Evolutionary conservation across 768 basidiomycete genomes (phyloP).

Genomic region (Auriscalpium orientale): DNA sequence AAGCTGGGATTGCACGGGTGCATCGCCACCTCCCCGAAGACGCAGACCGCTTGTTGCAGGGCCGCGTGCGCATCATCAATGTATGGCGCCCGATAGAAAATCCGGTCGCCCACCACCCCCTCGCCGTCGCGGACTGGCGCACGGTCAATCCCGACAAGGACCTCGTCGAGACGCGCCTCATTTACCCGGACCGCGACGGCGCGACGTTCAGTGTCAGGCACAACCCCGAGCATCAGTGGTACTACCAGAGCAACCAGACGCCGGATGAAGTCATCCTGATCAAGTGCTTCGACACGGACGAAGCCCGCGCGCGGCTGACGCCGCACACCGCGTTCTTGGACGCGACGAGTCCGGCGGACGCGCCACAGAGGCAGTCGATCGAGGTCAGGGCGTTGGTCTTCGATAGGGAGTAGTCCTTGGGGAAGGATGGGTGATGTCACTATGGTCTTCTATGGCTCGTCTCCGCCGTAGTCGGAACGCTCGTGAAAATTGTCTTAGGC

Average conservation of each 20-base stretch:
- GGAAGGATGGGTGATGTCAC: background rate
- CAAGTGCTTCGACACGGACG: slow-evolving; percentile 36
- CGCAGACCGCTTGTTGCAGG: slow-evolving; percentile 33
- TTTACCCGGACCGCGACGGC: slow-evolving; percentile 27
- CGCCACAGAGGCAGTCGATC: slow-evolving; percentile 35
- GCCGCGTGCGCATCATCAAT: slow-evolving; percentile 38
- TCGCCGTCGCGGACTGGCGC: slow-evolving; percentile 36
- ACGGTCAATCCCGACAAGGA: slow-evolving; percentile 28
- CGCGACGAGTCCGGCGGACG: slow-evolving; percentile 24
- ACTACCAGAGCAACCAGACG: slow-evolving; percentile 25
- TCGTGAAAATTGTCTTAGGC: no score
- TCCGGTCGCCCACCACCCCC: slow-evolving; percentile 32
- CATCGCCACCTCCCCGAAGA: slow-evolving; percentile 31
- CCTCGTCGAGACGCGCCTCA: slow-evolving; percentile 29
- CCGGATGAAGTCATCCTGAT: slow-evolving; percentile 23
- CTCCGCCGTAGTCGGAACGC: no score
- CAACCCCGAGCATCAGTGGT: slow-evolving; percentile 26
- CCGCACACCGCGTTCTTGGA: slow-evolving; percentile 39
- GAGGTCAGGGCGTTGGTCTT: slow-evolving; percentile 38
- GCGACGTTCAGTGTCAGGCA: slow-evolving; percentile 24
- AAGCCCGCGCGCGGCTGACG: slow-evolving; percentile 31
- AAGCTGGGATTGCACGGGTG: slow-evolving; percentile 30
- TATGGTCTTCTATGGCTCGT: no score
- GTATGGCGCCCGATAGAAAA: slow-evolving; percentile 39
- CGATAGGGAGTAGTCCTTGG: slow-evolving; percentile 24